Evolutionary conservation across 139 green algal species (phyloP).

Genomic region (Dunaliella primolecta): DNA sequence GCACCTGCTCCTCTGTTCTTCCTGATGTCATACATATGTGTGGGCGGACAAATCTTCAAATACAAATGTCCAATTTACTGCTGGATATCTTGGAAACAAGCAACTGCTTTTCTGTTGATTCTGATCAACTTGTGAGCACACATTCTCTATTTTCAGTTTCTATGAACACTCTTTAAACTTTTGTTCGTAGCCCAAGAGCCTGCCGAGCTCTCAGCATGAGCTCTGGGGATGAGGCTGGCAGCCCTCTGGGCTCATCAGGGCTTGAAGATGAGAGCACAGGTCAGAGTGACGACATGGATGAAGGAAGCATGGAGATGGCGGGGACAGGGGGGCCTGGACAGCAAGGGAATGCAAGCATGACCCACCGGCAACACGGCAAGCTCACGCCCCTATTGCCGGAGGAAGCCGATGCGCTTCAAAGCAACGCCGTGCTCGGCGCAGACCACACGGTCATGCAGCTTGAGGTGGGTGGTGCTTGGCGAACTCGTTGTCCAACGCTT

Average conservation of each 20-base stretch:
- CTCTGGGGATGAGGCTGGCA: too few species aligned
- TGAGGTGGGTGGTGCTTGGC: neutral
- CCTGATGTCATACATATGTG: too few species aligned
- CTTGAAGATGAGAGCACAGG: neutral
- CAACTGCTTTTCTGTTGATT: too few species aligned
- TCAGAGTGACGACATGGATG: neutral
- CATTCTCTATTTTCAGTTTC: too few species aligned
- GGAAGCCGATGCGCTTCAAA: neutral
- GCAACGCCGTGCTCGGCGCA: neutral
- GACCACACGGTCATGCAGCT: neutral
- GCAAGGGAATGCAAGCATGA: neutral
- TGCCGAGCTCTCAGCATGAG: too few species aligned
- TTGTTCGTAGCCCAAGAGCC: too few species aligned
- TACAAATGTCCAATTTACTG: too few species aligned
- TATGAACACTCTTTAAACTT: too few species aligned
- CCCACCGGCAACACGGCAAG: neutral
- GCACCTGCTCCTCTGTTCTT: too few species aligned
- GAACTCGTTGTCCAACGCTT: neutral
- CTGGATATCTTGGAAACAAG: too few species aligned
- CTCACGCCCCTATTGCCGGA: neutral
- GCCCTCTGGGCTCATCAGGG: neutral
- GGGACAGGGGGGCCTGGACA: neutral
- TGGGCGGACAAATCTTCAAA: too few species aligned
- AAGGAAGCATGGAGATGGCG: neutral
- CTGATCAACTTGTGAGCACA: too few species aligned